Evolutionary conservation across 768 basidiomycete genomes (phyloP), one percentile per base, ranked within the genome.

Genomic region (Calvatia gigantea): DNA sequence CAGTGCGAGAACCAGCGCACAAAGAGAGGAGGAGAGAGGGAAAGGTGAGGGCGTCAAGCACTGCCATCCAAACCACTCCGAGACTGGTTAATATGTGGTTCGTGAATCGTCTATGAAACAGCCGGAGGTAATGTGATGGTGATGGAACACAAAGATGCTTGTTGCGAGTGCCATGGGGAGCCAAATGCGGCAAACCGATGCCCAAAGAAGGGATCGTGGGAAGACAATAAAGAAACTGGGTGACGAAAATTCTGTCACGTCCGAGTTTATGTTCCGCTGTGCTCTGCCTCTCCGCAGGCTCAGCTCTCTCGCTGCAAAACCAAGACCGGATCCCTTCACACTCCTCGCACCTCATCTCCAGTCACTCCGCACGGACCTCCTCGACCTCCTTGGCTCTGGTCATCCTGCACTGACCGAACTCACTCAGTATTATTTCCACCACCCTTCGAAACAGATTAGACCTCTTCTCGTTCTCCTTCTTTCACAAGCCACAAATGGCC

Each of bases 381-480:
- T 92, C 59, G 71, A 76, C 56, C 79, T 98, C 55, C 80, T 98
- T 9, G 87, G 87, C 15, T 90, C 90, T 9, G 87, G 89, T 4
- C 87, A 96, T 68, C 88, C 93, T 14, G 81, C 85, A 0, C 81
- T 97, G 50, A 85, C 85, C 56, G 84, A 91, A 61, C 85, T 95
- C 51, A 89, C 94, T 1, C 84, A 91, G 58, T 96, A 98, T 70
- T 97, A 98, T 75, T 97, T 97, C 69, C 77, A 82, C 33, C 89
- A 90, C 60, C 87, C 86, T 2, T 92, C 93, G 4, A 97, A 98
- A 67, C 92, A 96, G 62, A 78, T 98, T 17, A 81, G 95, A 3
- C 94, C 94, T 0, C 75, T 94, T 53, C 80, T 98, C 53, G 86
- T 97, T 15, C 80, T 98, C 12, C 79, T 98, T 29, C 85, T 96